A percentile compares a stretch with the other conserved stretches of the same genome.
Evolutionary conservation across 2,329 filamentous ascomycete genomes (phyloP).

Genomic region (Myriosclerotinia curreyana): DNA sequence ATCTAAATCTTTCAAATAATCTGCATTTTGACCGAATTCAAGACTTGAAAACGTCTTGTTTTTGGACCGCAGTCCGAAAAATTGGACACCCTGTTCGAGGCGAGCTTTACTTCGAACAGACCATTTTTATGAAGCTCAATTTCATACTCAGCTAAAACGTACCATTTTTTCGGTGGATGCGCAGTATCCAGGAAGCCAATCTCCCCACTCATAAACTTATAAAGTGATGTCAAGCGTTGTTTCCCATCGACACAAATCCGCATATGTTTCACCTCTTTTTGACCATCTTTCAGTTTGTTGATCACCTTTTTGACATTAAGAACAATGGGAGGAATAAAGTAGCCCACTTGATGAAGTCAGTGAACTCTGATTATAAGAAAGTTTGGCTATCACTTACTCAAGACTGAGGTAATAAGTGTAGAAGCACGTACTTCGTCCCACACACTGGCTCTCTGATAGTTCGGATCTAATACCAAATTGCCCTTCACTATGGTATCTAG

Average conservation of each 20-base stretch:
- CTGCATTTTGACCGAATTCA: too few species aligned
- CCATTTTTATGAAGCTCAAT: background rate
- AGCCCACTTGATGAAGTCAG: slow-evolving; percentile 34
- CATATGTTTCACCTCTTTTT: slow-evolving; percentile 25
- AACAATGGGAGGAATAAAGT: slow-evolving; percentile 48
- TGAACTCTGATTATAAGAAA: slow-evolving; percentile 7
- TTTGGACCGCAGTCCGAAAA: too few species aligned
- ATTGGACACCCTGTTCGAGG: too few species aligned
- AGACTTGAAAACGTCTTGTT: too few species aligned
- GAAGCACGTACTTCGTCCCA: slow-evolving; percentile 43
- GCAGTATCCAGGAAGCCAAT: slow-evolving; percentile 45
- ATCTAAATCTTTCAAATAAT: too few species aligned
- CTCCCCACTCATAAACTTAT: slow-evolving; percentile 45
- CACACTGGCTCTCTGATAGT: slow-evolving; percentile 48
- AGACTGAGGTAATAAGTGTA: slow-evolving; percentile 36
- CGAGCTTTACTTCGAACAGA: background rate
- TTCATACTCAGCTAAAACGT: slow-evolving; percentile 21
- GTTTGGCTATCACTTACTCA: slow-evolving; percentile 30
- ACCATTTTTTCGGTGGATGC: slow-evolving; percentile 44
- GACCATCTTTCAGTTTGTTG: slow-evolving; percentile 25
- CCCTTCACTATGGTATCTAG: slow-evolving; percentile 37
- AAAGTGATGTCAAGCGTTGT: slow-evolving; percentile 47
- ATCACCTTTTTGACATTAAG: slow-evolving; percentile 41
- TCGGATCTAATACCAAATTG: slow-evolving; percentile 44
- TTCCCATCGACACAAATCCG: slow-evolving; percentile 49